Base-by-base conservation (phyloP, 257 asterid genomes). In the Penstemon eatonii region DNA sequence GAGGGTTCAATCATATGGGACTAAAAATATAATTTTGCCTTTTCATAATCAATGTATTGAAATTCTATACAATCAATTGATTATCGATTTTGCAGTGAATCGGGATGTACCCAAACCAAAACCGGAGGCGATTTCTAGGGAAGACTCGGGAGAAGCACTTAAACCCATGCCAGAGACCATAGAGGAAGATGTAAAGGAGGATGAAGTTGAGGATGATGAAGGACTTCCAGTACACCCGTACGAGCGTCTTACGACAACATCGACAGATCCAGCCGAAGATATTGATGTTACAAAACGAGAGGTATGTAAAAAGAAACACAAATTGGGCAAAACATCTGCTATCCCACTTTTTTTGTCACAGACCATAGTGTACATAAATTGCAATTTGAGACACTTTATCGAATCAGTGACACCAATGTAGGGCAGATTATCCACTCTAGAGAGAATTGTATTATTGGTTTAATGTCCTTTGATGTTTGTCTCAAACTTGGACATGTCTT, bases 281-380 rank as follows among this genome's bases (percentile, higher is more conserved):
- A 86, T 94, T 50, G 98, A 94, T 58, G 81, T 84, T 62, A 83
- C 99, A 68, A 94, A 88, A 76, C 87, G 99, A 76, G 99, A 94
- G 99, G 99, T 94, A 75, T 10, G 74, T 66, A 46, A 36, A 42
- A 47, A 45, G 33, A 25, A 25, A 25, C 33, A 25, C 33, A 25
- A 25, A 25, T 25, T 25, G 33, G 33, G 33, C 33, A 25, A 25
- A 1, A 25, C 33, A 25, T 25, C 33, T 25, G 33, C 33, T 25
- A 25, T 25, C 33, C 33, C 33, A 25, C 33, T 25, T 25, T 25
- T 25, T 25, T 25, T 25, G 33, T 25, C 33, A 25, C 33, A 25
- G 33, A 25, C 33, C 33, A 25, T 25, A 25, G 33, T 1, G 33
- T 25, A 25, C 33, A 25, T 25, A 25, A 25, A 25, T 25, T 25